These are phyloP conservation scores for Pichia pseudocactophila DNA, from an alignment of 805 yeast genomes.

Conservation along the genomic window DNA sequence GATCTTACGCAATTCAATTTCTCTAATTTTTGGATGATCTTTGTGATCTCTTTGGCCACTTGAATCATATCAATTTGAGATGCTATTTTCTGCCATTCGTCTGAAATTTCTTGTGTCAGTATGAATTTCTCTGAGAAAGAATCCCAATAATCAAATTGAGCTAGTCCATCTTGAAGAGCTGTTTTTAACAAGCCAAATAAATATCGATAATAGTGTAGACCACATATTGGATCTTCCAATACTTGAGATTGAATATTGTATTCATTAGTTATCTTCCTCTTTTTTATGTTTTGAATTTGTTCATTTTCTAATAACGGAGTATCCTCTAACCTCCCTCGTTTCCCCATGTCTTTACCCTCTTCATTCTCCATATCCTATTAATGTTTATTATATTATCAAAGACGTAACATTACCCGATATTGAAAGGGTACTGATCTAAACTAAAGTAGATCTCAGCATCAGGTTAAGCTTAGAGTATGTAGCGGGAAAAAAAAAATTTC, in stretches of 20 bases:
- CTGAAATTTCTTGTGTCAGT: neutral
- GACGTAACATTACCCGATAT: too few relatives aligned
- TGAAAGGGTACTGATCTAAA: too few relatives aligned
- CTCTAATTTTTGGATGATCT: neutral
- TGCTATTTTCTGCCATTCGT: slow-evolving; percentile 2
- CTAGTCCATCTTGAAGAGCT: neutral
- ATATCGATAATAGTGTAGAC: slow-evolving; percentile 5
- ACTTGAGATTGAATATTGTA: neutral
- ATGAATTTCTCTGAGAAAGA: neutral
- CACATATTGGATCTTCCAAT: slow-evolving; percentile 5
- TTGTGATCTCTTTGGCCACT: neutral
- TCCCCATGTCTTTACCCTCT: too few relatives aligned
- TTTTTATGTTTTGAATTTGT: neutral
- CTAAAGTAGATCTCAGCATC: too few relatives aligned
- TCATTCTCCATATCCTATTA: too few relatives aligned
- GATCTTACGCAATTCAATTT: neutral
- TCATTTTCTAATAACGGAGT: too few relatives aligned
- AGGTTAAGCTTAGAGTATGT: too few relatives aligned
- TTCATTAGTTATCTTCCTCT: neutral
- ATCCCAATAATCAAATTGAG: slow-evolving; percentile 1
- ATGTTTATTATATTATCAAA: too few relatives aligned
- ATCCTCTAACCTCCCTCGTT: too few relatives aligned
- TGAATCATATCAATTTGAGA: neutral
- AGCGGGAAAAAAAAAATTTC: too few relatives aligned
- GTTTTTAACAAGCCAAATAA: slow-evolving; percentile 1